A percentile compares a stretch with the other conserved stretches of the same genome.
Conservation (phyloP, 2,329 filamentous ascomycete species). For the Blastomyces percursus region DNA sequence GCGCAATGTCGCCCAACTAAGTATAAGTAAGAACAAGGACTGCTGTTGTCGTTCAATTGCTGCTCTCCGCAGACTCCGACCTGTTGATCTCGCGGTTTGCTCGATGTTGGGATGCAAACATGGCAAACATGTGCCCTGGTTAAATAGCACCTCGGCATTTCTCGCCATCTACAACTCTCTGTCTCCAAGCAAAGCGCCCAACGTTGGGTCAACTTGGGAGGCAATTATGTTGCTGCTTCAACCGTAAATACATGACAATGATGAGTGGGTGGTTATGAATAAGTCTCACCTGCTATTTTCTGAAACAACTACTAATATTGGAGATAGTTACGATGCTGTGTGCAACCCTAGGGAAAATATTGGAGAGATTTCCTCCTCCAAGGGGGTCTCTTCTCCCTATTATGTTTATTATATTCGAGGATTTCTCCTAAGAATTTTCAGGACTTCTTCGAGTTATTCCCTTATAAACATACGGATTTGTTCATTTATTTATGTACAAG, state of each 20-base stretch:
- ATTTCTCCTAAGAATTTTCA: background rate
- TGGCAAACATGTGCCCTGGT: background rate
- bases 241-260: background rate
- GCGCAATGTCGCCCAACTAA: background rate
- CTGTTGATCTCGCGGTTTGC: background rate
- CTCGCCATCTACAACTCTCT: too few species aligned
- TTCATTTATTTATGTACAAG: background rate
- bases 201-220: too few species aligned
- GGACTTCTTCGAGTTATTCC: background rate
- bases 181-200: too few species aligned
- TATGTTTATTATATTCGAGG: background rate
- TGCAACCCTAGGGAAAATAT: background rate
- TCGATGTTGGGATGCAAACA: conserved; percentile 1
- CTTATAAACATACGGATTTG: background rate
- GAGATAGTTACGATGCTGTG: background rate
- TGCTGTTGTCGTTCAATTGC: background rate
- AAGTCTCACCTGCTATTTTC: background rate
- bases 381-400: background rate
- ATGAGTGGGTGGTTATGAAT: background rate
- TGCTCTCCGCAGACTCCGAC: background rate
- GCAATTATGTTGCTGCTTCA: background rate
- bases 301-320: background rate
- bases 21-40: background rate
- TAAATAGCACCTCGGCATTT: too few species aligned
- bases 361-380: too few species aligned